Conservation (phyloP, 257 asterid genomes). For the Solanum sejunctum region DNA sequence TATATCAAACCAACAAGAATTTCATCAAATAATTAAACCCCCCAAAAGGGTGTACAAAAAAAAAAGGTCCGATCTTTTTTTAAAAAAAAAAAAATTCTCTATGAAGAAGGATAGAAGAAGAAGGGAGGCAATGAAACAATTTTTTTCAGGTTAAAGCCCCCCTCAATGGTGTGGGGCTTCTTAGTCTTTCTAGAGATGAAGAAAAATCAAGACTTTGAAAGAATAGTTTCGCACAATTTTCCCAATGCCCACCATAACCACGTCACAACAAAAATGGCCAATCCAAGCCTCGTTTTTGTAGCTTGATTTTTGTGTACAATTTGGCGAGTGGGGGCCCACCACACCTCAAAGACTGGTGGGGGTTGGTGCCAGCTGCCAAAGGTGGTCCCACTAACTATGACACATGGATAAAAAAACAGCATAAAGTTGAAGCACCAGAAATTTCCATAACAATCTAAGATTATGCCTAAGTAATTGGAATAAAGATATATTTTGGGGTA, state of each 20-base stretch:
- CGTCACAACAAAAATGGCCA: neutral
- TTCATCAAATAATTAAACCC: neutral
- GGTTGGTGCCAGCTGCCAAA: slow-evolving; percentile 32
- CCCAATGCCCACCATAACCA: slow-evolving; percentile 25
- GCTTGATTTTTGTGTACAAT: neutral
- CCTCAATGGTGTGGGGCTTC: neutral
- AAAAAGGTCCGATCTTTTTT: neutral
- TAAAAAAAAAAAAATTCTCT: no score
- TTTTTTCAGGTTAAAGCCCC: neutral
- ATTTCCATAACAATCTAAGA: neutral
- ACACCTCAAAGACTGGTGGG: slow-evolving; percentile 5
- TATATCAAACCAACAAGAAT: neutral
- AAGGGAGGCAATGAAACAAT: neutral
- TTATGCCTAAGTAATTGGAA: neutral
- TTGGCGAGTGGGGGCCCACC: neutral
- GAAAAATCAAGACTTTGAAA: neutral
- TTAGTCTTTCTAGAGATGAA: neutral
- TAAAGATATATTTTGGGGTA: neutral
- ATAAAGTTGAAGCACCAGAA: neutral
- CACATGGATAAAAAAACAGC: neutral
- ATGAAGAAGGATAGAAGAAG: neutral
- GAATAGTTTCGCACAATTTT: slow-evolving; percentile 26
- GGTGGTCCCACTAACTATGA: slow-evolving; percentile 14
- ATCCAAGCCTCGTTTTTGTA: neutral
- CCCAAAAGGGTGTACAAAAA: neutral